Percentiles rank a stretch among this genome's conserved stretches.
Conservation (phyloP, 1,139 yeast species). For the Suhomyces guaymorum region DNA sequence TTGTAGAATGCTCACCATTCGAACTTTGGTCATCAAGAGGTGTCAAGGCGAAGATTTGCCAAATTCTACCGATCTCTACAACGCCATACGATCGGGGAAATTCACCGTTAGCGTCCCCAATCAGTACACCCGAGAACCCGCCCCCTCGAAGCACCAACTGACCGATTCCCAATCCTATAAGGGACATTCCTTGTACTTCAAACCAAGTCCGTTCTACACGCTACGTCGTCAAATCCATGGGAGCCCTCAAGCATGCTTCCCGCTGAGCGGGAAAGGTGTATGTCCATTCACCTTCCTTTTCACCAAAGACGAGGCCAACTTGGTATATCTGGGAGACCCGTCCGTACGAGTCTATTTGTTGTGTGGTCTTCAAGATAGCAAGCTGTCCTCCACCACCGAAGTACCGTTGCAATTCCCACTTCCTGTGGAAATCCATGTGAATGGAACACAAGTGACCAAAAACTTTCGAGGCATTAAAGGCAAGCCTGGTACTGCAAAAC, state of each 20-base stretch:
- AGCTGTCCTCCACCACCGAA: constrained; percentile 30
- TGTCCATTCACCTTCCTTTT: constrained; percentile 42
- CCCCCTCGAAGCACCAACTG: constrained; percentile 11
- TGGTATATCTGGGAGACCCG: constrained; percentile 25
- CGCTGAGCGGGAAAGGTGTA: constrained; percentile 40
- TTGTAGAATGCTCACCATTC: constrained; percentile 44
- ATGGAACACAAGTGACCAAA: constrained; percentile 46
- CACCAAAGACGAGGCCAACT: constrained; percentile 35
- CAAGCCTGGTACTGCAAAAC: constrained; percentile 62
- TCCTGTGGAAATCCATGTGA: constrained; percentile 57
- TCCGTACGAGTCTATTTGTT: constrained; percentile 43
- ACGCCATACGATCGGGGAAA: constrained; percentile 21
- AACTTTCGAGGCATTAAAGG: constrained; percentile 62
- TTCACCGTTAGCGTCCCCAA: constrained; percentile 12
- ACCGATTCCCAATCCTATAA: constrained; percentile 22
- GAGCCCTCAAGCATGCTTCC: constrained; percentile 43
- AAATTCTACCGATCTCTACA: constrained; percentile 29
- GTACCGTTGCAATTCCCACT: constrained; percentile 56
- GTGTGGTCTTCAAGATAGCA: constrained; percentile 42
- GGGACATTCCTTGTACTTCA: constrained; percentile 46
- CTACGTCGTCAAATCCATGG: constrained; percentile 46
- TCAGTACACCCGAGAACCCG: constrained; percentile 4
- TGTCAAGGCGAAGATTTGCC: constrained; percentile 38
- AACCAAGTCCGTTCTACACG: constrained; percentile 53
- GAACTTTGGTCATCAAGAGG: constrained; percentile 43